phyloP scores from a whole-genome alignment of 139 green algal genomes.

The Closterium sp. region DNA sequence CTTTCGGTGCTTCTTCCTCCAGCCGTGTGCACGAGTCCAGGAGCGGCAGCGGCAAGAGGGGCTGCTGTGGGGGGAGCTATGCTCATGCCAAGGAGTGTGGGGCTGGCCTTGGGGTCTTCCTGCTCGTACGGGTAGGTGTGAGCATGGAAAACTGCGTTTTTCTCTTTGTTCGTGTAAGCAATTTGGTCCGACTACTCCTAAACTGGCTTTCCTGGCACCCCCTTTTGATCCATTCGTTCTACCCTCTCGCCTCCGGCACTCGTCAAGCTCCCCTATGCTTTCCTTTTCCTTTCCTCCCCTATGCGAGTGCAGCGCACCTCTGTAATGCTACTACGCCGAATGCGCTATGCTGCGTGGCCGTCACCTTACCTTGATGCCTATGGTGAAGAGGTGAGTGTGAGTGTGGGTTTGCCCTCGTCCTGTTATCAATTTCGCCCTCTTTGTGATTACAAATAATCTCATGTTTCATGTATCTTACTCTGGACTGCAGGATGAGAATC shows the following conservation, averaged over 20 bases:
- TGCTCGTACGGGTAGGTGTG: neutral
- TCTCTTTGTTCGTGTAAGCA: no score
- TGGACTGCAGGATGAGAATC: constrained; percentile 42
- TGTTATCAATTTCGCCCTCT: no score
- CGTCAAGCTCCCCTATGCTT: no score
- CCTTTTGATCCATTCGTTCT: no score
- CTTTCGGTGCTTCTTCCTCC: neutral
- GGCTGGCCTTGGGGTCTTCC: neutral
- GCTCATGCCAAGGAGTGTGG: neutral
- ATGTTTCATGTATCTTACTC: no score
- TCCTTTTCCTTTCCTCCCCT: neutral
- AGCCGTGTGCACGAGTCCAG: neutral
- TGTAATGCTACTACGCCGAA: constrained; percentile 31
- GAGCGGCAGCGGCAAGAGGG: neutral
- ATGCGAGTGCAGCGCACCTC: neutral
- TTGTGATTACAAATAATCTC: no score
- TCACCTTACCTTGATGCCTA: constrained; percentile 54
- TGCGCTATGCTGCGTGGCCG: constrained; percentile 30
- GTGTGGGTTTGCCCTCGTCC: no score
- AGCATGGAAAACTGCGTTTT: neutral
- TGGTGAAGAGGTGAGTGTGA: constrained; percentile 42
- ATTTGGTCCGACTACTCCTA: no score
- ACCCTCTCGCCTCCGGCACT: no score
- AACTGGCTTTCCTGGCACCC: no score
- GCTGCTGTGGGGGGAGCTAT: neutral